Conservation (phyloP, 257 asterid genomes). For the Pogostemon cablin region DNA sequence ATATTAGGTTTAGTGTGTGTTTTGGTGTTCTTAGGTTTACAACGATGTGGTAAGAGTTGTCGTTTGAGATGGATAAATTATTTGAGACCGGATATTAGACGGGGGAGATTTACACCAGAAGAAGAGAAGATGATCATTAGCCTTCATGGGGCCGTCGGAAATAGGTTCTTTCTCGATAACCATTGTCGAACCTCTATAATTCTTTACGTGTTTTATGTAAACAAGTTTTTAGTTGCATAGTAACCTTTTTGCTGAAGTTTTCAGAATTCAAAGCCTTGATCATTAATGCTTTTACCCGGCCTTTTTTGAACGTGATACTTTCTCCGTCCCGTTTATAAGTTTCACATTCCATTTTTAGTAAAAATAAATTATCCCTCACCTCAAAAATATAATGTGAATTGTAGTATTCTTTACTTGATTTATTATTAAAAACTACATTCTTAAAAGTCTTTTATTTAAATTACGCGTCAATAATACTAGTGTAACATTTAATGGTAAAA, state of each 20-base stretch:
- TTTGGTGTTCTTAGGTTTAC: constrained; percentile 55
- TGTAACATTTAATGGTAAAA: no score
- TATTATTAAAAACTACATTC: background rate
- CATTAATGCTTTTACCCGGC: no score
- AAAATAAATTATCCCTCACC: no score
- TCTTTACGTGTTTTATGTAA: background rate
- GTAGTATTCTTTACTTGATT: background rate
- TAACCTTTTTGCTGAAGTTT: no score
- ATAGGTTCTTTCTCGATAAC: constrained; percentile 54
- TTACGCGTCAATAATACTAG: no score
- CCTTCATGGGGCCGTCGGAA: constrained; percentile 92
- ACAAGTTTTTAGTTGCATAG: no score
- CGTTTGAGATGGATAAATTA: constrained; percentile 95
- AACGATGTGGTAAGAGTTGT: constrained; percentile 95
- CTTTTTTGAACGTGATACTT: no score
- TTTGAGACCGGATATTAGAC: constrained; percentile 86
- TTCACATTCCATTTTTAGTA: no score
- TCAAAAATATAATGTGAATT: no score
- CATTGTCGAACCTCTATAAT: background rate
- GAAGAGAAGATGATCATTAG: constrained; percentile 88
- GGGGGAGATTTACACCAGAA: constrained; percentile 85
- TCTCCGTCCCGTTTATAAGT: no score
- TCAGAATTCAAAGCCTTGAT: no score
- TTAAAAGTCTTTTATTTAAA: background rate
- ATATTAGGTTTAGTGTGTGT: background rate